Percentiles rank a stretch among this genome's conserved stretches.
Evolutionary conservation across 441 rosid species (phyloP).

Genomic region (Corymbia citriodora): DNA sequence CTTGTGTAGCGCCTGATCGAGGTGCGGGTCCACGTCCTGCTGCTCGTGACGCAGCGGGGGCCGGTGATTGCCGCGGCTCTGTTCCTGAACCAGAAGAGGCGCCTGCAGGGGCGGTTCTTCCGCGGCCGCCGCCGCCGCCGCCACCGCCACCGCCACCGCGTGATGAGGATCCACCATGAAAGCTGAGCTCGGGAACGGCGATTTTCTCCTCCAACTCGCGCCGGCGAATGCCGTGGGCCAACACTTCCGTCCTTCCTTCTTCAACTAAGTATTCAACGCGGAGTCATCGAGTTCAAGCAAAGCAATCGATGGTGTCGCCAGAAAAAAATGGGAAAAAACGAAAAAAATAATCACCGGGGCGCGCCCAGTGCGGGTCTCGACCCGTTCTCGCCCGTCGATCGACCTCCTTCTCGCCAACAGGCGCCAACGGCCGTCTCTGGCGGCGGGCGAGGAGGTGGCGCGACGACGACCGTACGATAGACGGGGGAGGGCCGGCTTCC

Average conservation of each 20-base stretch:
- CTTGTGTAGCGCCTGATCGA: slow-evolving; percentile 25
- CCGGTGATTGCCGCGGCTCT: not conserved
- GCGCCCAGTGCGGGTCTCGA: not conserved
- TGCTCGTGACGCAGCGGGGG: not conserved
- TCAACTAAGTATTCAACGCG: not conserved
- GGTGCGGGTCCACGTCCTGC: slow-evolving; percentile 10
- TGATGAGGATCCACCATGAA: not conserved
- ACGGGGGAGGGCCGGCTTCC: not conserved
- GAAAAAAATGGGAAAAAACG: not conserved
- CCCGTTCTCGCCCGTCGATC: not conserved
- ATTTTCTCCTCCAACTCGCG: not conserved
- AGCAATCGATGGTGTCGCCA: not conserved
- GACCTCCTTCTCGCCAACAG: not conserved
- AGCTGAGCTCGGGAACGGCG: not conserved
- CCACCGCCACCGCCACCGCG: not conserved
- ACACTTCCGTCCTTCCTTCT: not conserved
- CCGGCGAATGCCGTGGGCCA: not conserved
- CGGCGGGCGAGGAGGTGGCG: not conserved
- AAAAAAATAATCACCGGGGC: not conserved
- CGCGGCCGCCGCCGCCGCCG: not conserved
- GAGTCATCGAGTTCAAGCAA: not conserved
- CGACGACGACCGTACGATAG: not conserved
- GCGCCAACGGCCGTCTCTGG: not conserved
- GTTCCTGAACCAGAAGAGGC: not conserved
- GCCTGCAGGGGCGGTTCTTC: not conserved